Conservation (phyloP, 768 basidiomycete species). For the Tulasnella sp. region DNA sequence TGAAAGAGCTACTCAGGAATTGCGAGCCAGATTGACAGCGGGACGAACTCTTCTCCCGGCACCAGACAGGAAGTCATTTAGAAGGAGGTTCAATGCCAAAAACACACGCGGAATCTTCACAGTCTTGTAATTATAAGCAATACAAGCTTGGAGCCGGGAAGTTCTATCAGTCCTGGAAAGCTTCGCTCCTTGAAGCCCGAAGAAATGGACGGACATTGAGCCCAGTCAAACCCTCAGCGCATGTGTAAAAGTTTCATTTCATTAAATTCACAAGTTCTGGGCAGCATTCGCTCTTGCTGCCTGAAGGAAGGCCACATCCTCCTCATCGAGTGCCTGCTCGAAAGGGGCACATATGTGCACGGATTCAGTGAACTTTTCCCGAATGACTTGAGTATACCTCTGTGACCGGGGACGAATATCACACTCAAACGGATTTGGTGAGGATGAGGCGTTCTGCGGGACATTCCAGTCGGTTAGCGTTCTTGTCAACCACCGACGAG, state of each 20-base stretch:
- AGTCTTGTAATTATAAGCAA: too few species aligned
- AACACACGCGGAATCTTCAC: too few species aligned
- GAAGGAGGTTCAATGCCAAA: too few species aligned
- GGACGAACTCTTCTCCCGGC: too few species aligned
- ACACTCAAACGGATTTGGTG: constrained; percentile 4
- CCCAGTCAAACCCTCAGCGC: too few species aligned
- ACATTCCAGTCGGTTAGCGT: not conserved
- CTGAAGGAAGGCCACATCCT: not conserved
- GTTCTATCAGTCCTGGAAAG: too few species aligned
- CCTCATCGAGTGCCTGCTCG: constrained; percentile 14
- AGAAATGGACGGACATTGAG: too few species aligned
- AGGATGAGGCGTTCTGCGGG: not conserved
- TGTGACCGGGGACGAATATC: constrained; percentile 4
- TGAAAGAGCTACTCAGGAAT: too few species aligned
- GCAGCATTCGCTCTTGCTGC: not conserved
- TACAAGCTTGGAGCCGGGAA: too few species aligned
- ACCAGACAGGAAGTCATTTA: too few species aligned
- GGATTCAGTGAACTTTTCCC: constrained; percentile 3
- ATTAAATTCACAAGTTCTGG: not conserved
- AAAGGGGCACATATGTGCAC: not conserved
- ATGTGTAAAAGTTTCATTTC: too few species aligned
- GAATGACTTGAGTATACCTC: not conserved
- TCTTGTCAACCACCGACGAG: not conserved
- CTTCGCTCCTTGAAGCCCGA: not conserved
- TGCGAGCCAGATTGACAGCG: too few species aligned